Conservation (phyloP, 495 filamentous ascomycete species). For the Astrocystis sublimbata region DNA sequence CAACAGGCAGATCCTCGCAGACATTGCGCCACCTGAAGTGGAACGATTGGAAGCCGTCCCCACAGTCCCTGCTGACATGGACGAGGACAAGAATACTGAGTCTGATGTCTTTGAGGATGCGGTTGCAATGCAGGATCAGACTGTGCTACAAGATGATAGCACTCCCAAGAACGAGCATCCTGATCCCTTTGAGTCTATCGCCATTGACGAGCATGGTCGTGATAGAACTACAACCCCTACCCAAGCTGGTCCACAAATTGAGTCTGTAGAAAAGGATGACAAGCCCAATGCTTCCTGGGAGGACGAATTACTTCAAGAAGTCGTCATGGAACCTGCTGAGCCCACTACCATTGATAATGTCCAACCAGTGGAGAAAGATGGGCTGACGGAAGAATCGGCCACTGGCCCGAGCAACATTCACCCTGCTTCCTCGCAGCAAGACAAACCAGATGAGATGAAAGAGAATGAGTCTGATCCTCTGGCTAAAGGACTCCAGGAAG, state of each 20-base stretch:
- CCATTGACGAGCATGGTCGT: conserved; percentile 14
- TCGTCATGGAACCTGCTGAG: neutral
- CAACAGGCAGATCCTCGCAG: neutral
- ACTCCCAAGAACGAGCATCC: neutral
- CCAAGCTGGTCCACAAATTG: neutral
- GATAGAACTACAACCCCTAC: neutral
- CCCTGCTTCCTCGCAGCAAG: conserved; percentile 6
- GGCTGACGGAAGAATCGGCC: conserved; percentile 1
- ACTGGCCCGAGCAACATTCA: neutral
- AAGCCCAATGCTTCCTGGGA: neutral
- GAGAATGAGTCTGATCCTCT: conserved; percentile 15
- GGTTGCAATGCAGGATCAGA: neutral
- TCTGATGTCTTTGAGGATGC: neutral
- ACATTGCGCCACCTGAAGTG: neutral
- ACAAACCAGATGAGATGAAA: conserved; percentile 23
- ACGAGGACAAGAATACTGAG: neutral
- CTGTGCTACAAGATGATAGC: neutral
- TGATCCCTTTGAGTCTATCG: neutral
- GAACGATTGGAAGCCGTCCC: neutral
- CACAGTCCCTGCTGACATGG: neutral
- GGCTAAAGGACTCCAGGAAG: conserved; percentile 14
- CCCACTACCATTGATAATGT: neutral
- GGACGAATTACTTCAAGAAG: neutral
- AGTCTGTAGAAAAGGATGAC: conserved; percentile 21
- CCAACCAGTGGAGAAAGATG: neutral